phyloP scores from a whole-genome alignment of 805 yeast genomes.

The Suhomyces faveliae region DNA sequence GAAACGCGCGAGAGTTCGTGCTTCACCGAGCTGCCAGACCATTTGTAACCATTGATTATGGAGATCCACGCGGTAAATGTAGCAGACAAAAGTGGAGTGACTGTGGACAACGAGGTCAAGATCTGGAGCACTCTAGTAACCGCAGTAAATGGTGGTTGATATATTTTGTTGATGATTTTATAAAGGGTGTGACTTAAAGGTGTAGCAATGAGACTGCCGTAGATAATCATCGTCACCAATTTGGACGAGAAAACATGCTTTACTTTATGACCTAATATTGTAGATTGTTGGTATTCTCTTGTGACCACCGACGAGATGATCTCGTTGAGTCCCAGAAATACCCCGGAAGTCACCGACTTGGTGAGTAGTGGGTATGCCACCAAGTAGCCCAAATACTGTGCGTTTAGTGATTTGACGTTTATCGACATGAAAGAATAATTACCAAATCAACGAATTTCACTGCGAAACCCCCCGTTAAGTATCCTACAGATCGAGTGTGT shows the following conservation, averaged over 20 bases:
- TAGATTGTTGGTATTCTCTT: slow-evolving; percentile 37
- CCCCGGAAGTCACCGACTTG: slow-evolving; percentile 56
- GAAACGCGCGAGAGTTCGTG: slow-evolving; percentile 2
- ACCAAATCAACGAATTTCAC: background rate
- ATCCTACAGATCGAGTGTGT: background rate
- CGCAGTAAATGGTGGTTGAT: slow-evolving; percentile 38
- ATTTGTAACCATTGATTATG: slow-evolving; percentile 42
- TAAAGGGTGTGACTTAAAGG: slow-evolving; percentile 60
- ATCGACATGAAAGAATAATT: background rate
- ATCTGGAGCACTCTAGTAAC: slow-evolving; percentile 49
- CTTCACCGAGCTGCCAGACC: slow-evolving; percentile 14
- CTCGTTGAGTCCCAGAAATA: slow-evolving; percentile 58
- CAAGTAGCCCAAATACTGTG: slow-evolving; percentile 37
- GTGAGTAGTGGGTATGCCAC: slow-evolving; percentile 54
- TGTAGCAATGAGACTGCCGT: slow-evolving; percentile 53
- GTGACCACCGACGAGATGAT: slow-evolving; percentile 52
- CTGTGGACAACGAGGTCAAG: slow-evolving; percentile 48
- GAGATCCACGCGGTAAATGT: slow-evolving; percentile 54
- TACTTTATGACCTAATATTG: slow-evolving; percentile 19
- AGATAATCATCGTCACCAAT: slow-evolving; percentile 53
- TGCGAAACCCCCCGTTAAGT: background rate
- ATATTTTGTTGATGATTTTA: slow-evolving; percentile 42
- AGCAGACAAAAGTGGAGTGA: slow-evolving; percentile 53
- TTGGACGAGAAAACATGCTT: slow-evolving; percentile 45
- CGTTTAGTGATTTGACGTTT: slow-evolving; percentile 17